Conservation (phyloP, 768 basidiomycete genomes). For the Sistotremastrum niveocremeum region DNA sequence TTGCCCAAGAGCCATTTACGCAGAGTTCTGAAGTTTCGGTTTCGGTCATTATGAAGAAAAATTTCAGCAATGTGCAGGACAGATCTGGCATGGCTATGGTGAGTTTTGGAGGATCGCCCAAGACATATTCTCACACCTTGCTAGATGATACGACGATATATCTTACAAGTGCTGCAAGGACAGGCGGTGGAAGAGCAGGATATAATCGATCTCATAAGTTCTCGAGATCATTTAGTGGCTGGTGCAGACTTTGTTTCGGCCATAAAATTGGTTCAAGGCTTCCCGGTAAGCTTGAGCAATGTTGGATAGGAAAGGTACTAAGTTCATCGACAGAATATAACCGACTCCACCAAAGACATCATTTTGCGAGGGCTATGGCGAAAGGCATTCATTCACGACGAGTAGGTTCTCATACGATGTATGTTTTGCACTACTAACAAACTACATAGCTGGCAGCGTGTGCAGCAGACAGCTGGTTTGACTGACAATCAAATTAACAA, state of each 20-base stretch:
- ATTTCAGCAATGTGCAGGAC: slow-evolving; percentile 32
- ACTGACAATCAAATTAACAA: slow-evolving; percentile 65
- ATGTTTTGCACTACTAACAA: background rate
- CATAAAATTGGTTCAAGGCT: slow-evolving; percentile 48
- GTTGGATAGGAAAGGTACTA: background rate
- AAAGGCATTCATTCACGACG: slow-evolving; percentile 75
- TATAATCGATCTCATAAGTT: slow-evolving; percentile 65
- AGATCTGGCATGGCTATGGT: slow-evolving; percentile 42
- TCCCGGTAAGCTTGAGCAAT: slow-evolving; percentile 26
- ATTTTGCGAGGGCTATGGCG: slow-evolving; percentile 77
- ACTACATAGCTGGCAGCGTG: slow-evolving; percentile 53
- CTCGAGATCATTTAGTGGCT: slow-evolving; percentile 61
- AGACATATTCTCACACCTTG: background rate
- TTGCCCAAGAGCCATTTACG: slow-evolving; percentile 35
- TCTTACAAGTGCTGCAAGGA: slow-evolving; percentile 60
- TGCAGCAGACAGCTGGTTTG: slow-evolving; percentile 60
- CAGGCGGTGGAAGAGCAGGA: slow-evolving; percentile 67
- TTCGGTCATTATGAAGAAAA: slow-evolving; percentile 42
- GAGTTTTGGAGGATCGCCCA: slow-evolving; percentile 2
- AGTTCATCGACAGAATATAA: slow-evolving; percentile 36
- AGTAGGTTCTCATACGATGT: slow-evolving; percentile 37
- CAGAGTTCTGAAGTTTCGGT: slow-evolving; percentile 58
- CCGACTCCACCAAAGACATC: slow-evolving; percentile 52
- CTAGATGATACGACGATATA: slow-evolving; percentile 58
- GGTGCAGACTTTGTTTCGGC: slow-evolving; percentile 57